Evolutionary conservation across 116 monocot species (phyloP).

Genomic region (Trichopus zeylanicus): DNA sequence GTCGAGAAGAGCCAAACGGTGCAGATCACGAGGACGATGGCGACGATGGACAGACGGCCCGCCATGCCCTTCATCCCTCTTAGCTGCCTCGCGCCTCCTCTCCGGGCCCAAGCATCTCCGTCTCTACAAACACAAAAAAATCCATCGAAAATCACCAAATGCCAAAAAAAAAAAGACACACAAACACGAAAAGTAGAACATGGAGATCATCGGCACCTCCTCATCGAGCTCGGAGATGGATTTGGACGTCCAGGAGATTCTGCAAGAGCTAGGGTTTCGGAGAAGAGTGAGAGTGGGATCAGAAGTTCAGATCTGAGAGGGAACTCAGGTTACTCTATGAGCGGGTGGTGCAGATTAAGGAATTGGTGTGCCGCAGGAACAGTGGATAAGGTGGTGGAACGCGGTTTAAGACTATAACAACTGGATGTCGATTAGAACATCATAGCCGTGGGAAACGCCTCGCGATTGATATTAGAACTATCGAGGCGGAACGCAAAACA

Average conservation of each 20-base stretch:
- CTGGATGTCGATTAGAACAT: too few relatives aligned
- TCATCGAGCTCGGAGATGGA: neutral
- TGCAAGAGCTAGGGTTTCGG: neutral
- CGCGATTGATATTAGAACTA: too few relatives aligned
- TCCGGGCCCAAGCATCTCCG: constrained; percentile 32
- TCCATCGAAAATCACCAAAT: neutral
- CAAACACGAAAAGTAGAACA: neutral
- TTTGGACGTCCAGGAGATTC: neutral
- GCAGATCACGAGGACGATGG: constrained; percentile 50
- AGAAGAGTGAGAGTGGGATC: too few relatives aligned
- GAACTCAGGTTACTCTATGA: too few relatives aligned
- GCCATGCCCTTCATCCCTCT: constrained; percentile 33
- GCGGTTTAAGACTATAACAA: too few relatives aligned
- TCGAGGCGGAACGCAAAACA: too few relatives aligned
- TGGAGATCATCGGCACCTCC: neutral
- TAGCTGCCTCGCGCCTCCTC: constrained; percentile 22
- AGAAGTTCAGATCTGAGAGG: too few relatives aligned
- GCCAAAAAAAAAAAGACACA: neutral
- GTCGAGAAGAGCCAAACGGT: constrained; percentile 46
- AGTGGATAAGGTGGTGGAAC: too few relatives aligned
- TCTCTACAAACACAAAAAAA: constrained; percentile 7
- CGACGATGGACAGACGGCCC: constrained; percentile 27
- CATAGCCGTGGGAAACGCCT: too few relatives aligned
- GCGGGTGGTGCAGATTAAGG: too few relatives aligned
- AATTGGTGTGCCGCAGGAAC: too few relatives aligned